A percentile compares a stretch with the other conserved stretches of the same genome.
phyloP scores from a whole-genome alignment of 2,329 filamentous ascomycete genomes.

The Cadophora sp. region DNA sequence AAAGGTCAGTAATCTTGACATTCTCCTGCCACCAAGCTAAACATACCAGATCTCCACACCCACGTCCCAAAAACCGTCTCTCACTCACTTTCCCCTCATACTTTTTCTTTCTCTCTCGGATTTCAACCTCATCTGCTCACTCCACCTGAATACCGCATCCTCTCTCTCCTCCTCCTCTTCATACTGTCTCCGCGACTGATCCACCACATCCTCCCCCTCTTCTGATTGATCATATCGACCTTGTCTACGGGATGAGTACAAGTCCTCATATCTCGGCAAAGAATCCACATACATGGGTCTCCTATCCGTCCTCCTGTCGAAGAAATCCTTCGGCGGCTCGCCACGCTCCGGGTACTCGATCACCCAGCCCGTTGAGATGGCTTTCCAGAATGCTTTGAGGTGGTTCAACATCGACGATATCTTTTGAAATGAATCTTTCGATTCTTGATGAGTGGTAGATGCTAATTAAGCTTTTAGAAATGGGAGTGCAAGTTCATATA shows the following conservation, averaged over 20 bases:
- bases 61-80: background rate
- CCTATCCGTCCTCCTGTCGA: constrained; percentile 31
- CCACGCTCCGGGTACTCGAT: constrained; percentile 33
- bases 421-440: no score
- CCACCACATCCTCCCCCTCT: background rate
- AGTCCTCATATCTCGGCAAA: constrained; percentile 1
- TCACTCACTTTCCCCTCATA: background rate
- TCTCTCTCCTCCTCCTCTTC: constrained; percentile 14
- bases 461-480: background rate
- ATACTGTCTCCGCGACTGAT: background rate
- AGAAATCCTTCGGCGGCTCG: constrained; percentile 35
- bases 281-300: background rate
- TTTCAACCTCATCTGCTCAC: constrained; percentile 20
- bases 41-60: background rate
- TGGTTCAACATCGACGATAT: background rate
- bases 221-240: background rate
- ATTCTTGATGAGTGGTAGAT: background rate
- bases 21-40: background rate
- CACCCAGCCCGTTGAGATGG: constrained; percentile 36
- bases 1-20: background rate
- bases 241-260: background rate
- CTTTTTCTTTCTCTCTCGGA: background rate
- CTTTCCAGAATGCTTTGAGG: constrained; percentile 34
- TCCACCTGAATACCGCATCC: constrained; percentile 25
- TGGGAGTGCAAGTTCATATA: background rate